These are phyloP conservation scores for Lactarius sp. DNA, from an alignment of 768 basidiomycete species.

Conservation along the genomic window DNA sequence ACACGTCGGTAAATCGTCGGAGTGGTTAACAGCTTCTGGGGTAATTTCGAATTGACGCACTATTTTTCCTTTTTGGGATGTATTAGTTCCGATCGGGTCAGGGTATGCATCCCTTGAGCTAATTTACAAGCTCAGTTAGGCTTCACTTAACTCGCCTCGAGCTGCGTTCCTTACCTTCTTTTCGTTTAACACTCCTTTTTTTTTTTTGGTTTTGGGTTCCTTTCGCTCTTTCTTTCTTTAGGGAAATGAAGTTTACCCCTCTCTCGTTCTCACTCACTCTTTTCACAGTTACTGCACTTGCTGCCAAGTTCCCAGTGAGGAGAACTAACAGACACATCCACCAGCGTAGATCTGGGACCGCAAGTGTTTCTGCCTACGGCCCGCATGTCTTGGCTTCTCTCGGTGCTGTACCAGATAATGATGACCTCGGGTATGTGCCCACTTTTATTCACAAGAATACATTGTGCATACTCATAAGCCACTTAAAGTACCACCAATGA, in stretches of 20 bases:
- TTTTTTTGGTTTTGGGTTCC: neutral
- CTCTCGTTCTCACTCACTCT: conserved; percentile 38
- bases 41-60: neutral
- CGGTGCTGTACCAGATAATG: conserved; percentile 23
- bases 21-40: neutral
- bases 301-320: conserved; percentile 45
- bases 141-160: too few relatives aligned
- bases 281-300: conserved; percentile 38
- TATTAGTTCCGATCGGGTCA: too few relatives aligned
- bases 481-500: conserved; percentile 61
- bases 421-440: conserved; percentile 41
- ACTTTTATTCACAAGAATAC: neutral
- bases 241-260: conserved; percentile 39
- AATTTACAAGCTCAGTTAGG: too few relatives aligned
- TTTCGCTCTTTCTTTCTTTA: conserved; percentile 26
- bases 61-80: too few relatives aligned
- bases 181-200: conserved; percentile 24
- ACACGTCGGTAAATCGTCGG: too few relatives aligned
- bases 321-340: conserved; percentile 37
- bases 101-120: too few relatives aligned
- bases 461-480: neutral
- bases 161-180: neutral
- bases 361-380: conserved; percentile 23
- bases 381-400: conserved; percentile 32
- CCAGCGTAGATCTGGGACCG: conserved; percentile 37